Percentiles rank a stretch among this genome's conserved stretches.
phyloP scores from a whole-genome alignment of 805 yeast species.

The Sugiyamaella boreocaroliniensis region DNA sequence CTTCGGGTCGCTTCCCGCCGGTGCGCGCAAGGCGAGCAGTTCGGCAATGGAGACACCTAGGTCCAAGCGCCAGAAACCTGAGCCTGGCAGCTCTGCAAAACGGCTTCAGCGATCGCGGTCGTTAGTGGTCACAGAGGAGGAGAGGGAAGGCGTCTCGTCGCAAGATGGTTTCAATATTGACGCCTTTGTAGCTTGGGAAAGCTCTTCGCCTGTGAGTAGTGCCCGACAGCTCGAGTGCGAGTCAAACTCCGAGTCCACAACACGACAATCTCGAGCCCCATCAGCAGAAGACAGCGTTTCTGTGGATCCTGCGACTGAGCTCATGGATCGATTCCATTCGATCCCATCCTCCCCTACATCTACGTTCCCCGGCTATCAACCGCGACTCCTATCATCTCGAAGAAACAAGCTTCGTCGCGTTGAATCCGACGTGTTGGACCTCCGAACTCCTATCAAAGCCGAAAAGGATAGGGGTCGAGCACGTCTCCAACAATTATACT shows the following conservation, averaged over 20 bases:
- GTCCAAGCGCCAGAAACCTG: not conserved
- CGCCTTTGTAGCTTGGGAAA: conserved; percentile 15
- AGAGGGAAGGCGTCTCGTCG: not conserved
- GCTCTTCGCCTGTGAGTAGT: conserved; percentile 8
- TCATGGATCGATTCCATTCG: conserved; percentile 16
- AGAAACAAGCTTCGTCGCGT: not conserved
- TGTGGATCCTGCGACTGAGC: conserved; percentile 20
- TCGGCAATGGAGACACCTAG: conserved; percentile 7
- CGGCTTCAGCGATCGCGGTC: not conserved
- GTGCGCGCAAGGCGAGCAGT: conserved; percentile 2
- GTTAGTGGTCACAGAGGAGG: conserved; percentile 1
- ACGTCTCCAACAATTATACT: conserved; percentile 9
- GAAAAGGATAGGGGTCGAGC: not conserved
- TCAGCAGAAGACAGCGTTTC: not conserved
- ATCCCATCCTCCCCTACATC: conserved; percentile 15
- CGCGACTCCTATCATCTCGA: not conserved
- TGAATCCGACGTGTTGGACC: conserved; percentile 6
- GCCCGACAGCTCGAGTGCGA: not conserved
- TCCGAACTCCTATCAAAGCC: not conserved
- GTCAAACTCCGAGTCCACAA: not conserved
- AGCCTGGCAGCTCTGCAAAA: not conserved
- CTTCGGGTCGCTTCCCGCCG: conserved; percentile 10
- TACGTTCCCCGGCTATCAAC: conserved; percentile 15
- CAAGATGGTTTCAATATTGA: not conserved
- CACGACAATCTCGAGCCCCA: not conserved